Evolutionary conservation across 345 rosid genomes (phyloP).

Genomic region (Eucalyptus cloeziana): DNA sequence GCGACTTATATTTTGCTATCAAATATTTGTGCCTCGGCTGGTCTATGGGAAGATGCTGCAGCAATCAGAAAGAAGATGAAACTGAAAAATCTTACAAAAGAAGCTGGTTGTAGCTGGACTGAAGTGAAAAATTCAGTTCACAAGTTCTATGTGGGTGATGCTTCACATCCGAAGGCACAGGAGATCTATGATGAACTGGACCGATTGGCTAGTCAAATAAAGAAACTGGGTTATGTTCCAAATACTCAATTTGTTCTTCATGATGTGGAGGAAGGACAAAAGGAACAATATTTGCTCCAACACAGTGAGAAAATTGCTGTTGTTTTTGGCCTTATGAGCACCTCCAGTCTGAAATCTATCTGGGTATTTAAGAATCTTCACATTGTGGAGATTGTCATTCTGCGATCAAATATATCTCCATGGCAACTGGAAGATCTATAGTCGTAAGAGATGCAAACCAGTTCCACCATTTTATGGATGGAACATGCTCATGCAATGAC

Average conservation of each 20-base stretch:
- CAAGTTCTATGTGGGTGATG: no score
- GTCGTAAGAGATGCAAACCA: neutral
- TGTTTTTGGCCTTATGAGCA: neutral
- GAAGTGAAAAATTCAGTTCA: neutral
- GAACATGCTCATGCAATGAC: neutral
- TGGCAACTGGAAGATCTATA: neutral
- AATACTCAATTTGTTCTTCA: neutral
- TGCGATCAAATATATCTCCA: neutral
- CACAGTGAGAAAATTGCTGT: neutral
- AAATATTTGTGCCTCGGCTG: neutral
- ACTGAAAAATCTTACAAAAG: neutral
- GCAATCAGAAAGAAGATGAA: neutral
- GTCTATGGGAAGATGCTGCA: neutral
- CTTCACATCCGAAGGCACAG: no score
- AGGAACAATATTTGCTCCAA: neutral
- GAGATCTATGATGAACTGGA: no score
- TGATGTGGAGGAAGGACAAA: neutral
- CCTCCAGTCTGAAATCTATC: neutral
- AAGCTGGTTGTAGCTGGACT: neutral
- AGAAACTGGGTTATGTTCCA: no score
- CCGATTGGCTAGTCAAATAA: no score
- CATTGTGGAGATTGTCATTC: neutral
- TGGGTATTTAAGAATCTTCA: neutral
- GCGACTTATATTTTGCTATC: neutral
- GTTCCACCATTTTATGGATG: neutral